phyloP scores from a whole-genome alignment of 306 rosid species.

The Lathyrus oleraceus region DNA sequence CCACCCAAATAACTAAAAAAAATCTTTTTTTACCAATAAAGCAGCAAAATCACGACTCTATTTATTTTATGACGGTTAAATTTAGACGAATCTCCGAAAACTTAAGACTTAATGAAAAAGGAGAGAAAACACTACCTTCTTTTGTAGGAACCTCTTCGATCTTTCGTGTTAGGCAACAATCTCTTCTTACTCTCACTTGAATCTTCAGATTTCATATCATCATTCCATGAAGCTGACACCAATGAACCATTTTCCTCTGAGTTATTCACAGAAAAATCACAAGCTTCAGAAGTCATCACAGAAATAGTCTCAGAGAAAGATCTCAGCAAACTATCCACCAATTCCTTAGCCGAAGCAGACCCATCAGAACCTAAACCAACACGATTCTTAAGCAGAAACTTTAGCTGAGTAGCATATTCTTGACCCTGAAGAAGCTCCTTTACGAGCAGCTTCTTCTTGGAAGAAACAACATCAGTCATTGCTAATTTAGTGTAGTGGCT shows the following conservation, averaged over 20 bases:
- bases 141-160: conserved; percentile 71
- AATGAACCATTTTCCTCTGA: conserved; percentile 21
- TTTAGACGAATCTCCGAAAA: no score
- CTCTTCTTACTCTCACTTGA: conserved; percentile 51
- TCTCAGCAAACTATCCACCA: conserved; percentile 37
- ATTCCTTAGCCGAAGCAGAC: conserved; percentile 43
- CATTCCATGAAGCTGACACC: conserved; percentile 23
- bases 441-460: conserved; percentile 13
- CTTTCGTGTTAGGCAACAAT: conserved; percentile 29
- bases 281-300: conserved; percentile 35
- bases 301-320: conserved; percentile 51
- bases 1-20: not conserved
- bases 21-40: not conserved
- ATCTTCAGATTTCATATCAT: conserved; percentile 49
- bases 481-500: not conserved
- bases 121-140: conserved; percentile 52
- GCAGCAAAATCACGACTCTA: no score
- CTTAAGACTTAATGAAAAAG: not conserved
- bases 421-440: conserved; percentile 46
- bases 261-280: not conserved
- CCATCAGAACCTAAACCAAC: not conserved
- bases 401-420: conserved; percentile 50
- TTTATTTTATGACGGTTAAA: no score
- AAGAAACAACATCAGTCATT: conserved; percentile 40
- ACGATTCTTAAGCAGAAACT: conserved; percentile 42